Evolutionary conservation across 1,284 basidiomycete species (phyloP).

Genomic region (Violaceomyces palustris): DNA sequence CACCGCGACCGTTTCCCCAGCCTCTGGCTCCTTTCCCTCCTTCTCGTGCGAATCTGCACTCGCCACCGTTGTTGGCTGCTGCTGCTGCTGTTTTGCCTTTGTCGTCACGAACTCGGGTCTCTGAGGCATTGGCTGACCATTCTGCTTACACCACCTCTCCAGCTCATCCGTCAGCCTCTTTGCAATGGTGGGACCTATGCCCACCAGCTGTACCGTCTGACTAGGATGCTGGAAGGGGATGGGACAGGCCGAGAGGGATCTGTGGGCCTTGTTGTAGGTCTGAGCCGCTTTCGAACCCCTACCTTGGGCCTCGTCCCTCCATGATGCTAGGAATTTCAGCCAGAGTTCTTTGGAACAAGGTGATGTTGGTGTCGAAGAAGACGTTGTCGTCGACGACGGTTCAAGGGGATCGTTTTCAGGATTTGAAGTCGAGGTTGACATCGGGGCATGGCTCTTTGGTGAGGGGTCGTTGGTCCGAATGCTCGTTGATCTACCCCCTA

Average conservation of each 20-base stretch:
- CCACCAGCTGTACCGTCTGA: slow-evolving; percentile 34
- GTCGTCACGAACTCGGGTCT: slow-evolving; percentile 15
- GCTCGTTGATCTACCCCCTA: no score
- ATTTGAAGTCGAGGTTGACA: no score
- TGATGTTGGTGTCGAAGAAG: no score
- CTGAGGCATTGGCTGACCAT: slow-evolving; percentile 25
- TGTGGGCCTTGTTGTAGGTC: slow-evolving; percentile 37
- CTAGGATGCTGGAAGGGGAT: slow-evolving; percentile 38
- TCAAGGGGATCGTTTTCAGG: no score
- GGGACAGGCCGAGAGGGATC: slow-evolving; percentile 27
- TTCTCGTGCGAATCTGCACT: no score
- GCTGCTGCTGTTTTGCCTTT: neutral
- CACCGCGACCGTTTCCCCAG: no score
- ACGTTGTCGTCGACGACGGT: no score
- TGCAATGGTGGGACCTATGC: slow-evolving; percentile 43
- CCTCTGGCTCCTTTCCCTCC: no score
- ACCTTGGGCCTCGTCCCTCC: slow-evolving; percentile 36
- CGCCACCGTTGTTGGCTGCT: neutral
- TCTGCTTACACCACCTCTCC: slow-evolving; percentile 33
- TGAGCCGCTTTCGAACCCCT: slow-evolving; percentile 34
- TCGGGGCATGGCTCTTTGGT: no score
- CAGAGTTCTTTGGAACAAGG: slow-evolving; percentile 40
- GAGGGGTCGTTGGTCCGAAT: no score
- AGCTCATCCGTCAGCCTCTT: slow-evolving; percentile 33
- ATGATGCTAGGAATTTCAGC: slow-evolving; percentile 34